A percentile compares a stretch with the other conserved stretches of the same genome.
phyloP scores from a whole-genome alignment of 2,329 filamentous ascomycete species.

The Colletotrichum acutatum region DNA sequence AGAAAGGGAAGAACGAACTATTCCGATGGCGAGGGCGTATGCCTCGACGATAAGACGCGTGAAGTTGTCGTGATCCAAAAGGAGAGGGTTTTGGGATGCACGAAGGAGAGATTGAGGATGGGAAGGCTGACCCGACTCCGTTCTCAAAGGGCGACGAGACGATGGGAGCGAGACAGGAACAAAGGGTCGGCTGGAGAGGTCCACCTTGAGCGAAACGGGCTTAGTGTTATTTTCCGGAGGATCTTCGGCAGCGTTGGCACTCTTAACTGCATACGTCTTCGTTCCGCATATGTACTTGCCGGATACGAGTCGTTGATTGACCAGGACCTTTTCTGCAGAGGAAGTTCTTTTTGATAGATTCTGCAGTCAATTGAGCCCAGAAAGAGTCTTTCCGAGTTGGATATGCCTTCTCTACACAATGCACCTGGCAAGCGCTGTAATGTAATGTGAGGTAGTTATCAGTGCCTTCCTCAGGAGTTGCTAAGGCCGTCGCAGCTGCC shows the following conservation, averaged over 20 bases:
- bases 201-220: background rate
- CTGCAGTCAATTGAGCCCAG: background rate
- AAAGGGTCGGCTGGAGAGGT: constrained; percentile 28
- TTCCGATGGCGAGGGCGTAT: constrained; percentile 32
- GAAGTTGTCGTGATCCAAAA: constrained; percentile 31
- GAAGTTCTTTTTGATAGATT: no score
- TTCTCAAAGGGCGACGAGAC: constrained; percentile 28
- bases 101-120: constrained; percentile 20
- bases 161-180: constrained; percentile 18
- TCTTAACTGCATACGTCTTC: constrained; percentile 13
- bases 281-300: background rate
- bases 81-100: constrained; percentile 27
- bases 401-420: no score
- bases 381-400: background rate
- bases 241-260: background rate
- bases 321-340: background rate
- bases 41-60: constrained; percentile 32
- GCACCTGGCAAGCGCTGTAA: background rate
- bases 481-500: background rate
- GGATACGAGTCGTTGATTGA: background rate
- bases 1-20: constrained; percentile 38
- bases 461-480: background rate
- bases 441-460: no score
- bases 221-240: background rate
- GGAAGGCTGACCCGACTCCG: constrained; percentile 5